Evolutionary conservation across 1,139 yeast genomes (phyloP).

Genomic region (Suhomyces terraborum): DNA sequence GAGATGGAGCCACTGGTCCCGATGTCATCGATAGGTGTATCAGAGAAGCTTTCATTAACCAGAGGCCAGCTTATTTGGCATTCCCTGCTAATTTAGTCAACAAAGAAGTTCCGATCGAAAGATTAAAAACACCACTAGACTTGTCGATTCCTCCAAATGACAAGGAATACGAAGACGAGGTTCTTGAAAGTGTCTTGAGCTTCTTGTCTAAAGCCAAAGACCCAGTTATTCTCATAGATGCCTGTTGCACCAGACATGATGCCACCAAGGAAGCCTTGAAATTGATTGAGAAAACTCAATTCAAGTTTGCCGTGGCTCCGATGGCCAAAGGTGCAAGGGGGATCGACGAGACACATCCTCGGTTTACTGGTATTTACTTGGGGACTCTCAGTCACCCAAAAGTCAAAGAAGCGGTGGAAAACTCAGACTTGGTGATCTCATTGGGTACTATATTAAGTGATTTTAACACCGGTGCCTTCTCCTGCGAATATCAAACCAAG

Average conservation of each 20-base stretch:
- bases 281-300: slow-evolving; percentile 68
- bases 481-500: slow-evolving; percentile 76
- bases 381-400: slow-evolving; percentile 36
- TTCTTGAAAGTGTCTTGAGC: slow-evolving; percentile 54
- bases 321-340: slow-evolving; percentile 37
- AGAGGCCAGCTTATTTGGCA: slow-evolving; percentile 82
- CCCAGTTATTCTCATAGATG: slow-evolving; percentile 80
- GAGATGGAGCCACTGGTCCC: slow-evolving; percentile 65
- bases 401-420: slow-evolving; percentile 34
- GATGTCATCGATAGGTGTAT: slow-evolving; percentile 71
- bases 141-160: slow-evolving; percentile 63
- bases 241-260: slow-evolving; percentile 80
- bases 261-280: slow-evolving; percentile 61
- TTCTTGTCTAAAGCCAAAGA: slow-evolving; percentile 59
- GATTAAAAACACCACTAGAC: slow-evolving; percentile 65
- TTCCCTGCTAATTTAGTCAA: slow-evolving; percentile 82
- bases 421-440: slow-evolving; percentile 34
- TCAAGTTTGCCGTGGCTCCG: slow-evolving; percentile 41
- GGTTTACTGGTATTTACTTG: slow-evolving; percentile 36
- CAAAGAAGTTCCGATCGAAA: slow-evolving; percentile 54
- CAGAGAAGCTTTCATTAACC: slow-evolving; percentile 67
- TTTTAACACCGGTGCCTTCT: slow-evolving; percentile 81
- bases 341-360: slow-evolving; percentile 31
- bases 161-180: slow-evolving; percentile 70
- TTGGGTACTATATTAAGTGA: slow-evolving; percentile 42